phyloP scores from a whole-genome alignment of 1,284 basidiomycete genomes.

The Ustilago nuda region DNA sequence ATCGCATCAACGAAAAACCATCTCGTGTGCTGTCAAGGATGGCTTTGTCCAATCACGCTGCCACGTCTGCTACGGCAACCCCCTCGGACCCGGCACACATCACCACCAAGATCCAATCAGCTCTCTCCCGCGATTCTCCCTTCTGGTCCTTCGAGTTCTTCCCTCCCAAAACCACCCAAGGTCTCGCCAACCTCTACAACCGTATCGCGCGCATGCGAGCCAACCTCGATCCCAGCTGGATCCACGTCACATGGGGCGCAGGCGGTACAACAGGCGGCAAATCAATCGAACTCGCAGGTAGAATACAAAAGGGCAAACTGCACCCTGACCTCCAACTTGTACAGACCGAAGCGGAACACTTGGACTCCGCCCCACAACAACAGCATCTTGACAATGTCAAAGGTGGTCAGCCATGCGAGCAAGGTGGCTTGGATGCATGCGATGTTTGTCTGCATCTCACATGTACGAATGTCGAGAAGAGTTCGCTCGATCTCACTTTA shows the following conservation, averaged over 20 bases:
- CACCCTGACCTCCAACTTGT: constrained; percentile 40
- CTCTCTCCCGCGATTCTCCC: constrained; percentile 31
- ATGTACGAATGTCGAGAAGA: constrained; percentile 91
- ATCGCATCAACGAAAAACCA: neutral
- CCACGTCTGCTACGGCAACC: neutral
- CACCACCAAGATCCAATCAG: constrained; percentile 36
- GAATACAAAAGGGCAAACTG: constrained; percentile 61
- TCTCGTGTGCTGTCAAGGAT: neutral
- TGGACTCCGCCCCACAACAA: constrained; percentile 6
- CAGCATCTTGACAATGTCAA: constrained; percentile 31
- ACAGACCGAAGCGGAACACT: constrained; percentile 13
- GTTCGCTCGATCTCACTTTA: constrained; percentile 79
- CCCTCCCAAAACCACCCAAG: constrained; percentile 89
- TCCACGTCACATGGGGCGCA: constrained; percentile 92
- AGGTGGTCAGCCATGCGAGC: constrained; percentile 24
- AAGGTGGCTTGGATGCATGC: constrained; percentile 78
- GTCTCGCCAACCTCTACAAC: constrained; percentile 75
- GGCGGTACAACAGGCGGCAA: constrained; percentile 92
- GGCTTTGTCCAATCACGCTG: neutral
- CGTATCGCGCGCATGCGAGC: constrained; percentile 74
- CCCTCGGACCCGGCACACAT: constrained; percentile 44
- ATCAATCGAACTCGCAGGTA: constrained; percentile 79
- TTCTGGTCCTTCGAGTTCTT: constrained; percentile 87
- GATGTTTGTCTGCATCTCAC: constrained; percentile 95
- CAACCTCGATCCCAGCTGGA: constrained; percentile 72